Percentiles rank a stretch among this genome's conserved stretches.
These are phyloP conservation scores for Mortierella sp. DNA, from an alignment of 371 early-diverging fungal species.

Conservation along the genomic window DNA sequence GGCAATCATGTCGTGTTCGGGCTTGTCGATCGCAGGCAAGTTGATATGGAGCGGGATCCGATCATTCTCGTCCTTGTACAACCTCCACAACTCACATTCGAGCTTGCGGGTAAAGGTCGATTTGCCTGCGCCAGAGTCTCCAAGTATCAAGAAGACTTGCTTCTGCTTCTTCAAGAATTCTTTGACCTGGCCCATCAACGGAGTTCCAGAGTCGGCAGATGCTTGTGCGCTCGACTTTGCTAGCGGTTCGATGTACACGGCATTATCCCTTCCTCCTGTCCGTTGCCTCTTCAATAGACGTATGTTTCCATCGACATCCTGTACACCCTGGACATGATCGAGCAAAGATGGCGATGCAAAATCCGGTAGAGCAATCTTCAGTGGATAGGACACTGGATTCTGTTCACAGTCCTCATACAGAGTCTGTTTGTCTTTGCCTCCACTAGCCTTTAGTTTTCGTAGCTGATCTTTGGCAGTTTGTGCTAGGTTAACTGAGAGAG, in stretches of 20 bases:
- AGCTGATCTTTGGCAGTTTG: no score
- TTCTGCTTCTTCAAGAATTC: neutral
- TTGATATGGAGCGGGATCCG: conserved; percentile 6
- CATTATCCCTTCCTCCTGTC: neutral
- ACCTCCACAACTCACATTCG: conserved; percentile 1
- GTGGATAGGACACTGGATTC: neutral
- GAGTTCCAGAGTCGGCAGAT: neutral
- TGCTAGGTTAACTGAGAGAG: no score
- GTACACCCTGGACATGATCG: neutral
- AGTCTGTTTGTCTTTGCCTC: no score
- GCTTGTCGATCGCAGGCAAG: no score
- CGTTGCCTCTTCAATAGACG: neutral
- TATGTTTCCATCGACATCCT: neutral
- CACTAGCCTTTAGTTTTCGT: no score
- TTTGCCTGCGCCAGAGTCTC: conserved; percentile 14
- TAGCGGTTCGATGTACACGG: neutral
- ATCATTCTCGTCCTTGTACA: conserved; percentile 2
- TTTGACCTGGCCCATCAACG: neutral
- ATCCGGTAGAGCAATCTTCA: neutral
- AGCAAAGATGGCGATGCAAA: neutral
- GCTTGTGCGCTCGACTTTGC: neutral
- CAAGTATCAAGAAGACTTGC: conserved; percentile 7
- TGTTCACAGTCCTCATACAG: neutral
- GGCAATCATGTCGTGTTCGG: neutral
- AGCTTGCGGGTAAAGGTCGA: conserved; percentile 11